Base-by-base conservation (phyloP, 176 grass and related monocot species). In the Avena insularis region DNA sequence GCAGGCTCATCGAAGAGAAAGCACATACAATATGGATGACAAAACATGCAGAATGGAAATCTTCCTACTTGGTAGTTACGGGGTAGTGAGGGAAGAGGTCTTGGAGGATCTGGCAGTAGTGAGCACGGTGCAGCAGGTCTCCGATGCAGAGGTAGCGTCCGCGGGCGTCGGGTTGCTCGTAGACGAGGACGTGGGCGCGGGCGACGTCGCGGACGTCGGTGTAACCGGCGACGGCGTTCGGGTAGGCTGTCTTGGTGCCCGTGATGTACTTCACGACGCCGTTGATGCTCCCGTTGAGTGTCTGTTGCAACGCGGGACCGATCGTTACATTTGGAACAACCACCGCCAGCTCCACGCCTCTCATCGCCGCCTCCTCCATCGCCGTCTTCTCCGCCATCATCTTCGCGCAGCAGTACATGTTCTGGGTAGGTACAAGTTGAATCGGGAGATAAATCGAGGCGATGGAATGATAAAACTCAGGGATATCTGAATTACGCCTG, bases 71-170 rank as follows among this genome's bases (percentile, higher is more conserved):
- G 60, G 56, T 19, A 0, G 90, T 84, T 57, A 85, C 65, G 1
- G 65, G 83, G 48, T 85, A 90, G 5, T 87, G 7, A 0, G 91
- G 91, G 81, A 90, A 84, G 38, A 90, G 79, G 0, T 88, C 76
- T 12, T 7, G n/a, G 80, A 93, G 88, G 2, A 90, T 13, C 9
- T 17, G 33, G 70, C 82, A 2, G n/a, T 85, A n/a, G 0, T 90
- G 13, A 0, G 40, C 36, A 17, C 91, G 85, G 76, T 90, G 91
- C 2, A 90, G 40, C 3, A 90, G 75, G 74, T 35, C 4, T 38
- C 51, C 65, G 38, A 93, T 63, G 88, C 88, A 90, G 63, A 93
- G 85, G 80, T 90, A 93, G 0, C 91, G 80, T 3, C 88, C 88
- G 0, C 66, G 29, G 2, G 91, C 84, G 6, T 3, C 51, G 5